Base-by-base conservation (phyloP, 106 monocot species). In the Allium cepa region DNA sequence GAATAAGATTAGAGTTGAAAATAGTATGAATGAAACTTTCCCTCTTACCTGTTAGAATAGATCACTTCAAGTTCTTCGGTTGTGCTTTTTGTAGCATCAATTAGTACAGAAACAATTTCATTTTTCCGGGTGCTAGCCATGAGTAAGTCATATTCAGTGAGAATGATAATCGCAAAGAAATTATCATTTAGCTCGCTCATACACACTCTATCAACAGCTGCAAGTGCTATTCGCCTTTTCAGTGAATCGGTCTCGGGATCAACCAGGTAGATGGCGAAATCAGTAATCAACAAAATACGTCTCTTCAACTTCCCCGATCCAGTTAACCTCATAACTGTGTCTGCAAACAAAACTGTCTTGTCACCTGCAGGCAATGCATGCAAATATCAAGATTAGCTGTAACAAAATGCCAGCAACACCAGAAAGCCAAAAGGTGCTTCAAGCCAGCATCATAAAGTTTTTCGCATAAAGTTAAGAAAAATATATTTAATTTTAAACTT, bases 291-390 rank as follows among this genome's bases (percentile, higher is more conserved):
- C 14, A 97, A 63, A 63, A 92, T 83, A 8, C 87, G 89, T 14
- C 71, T 71, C 70, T 92, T 97, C 78, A 92, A 87, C 79, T 97
- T 97, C 66, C 97, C 97, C 49, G 97, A 80, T 66, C 82, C 86
- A 50, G 92, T 97, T 65, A 92, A 84, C 75, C 83, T 92, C 68
- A 97, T 57, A 17, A 97, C 86, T 57, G 67, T 84, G 74, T 97
- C 97, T 17, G 97, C 92, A 89, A 97, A 97, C 3, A 97, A 72
- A 70, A 97, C 79, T 56, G 80, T 70, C n/a, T 45, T 69, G 52
- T 97, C 97, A 71, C 97, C 97, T 97, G 82, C 64, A 76, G 3
- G 36, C 3, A 36, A 36, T 36, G 36, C 5, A 36, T 36, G 36
- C 36, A 36, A 36, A 36, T 36, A 36, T 36, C 36, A 36, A 36